A percentile compares a stretch with the other conserved stretches of the same genome.
phyloP scores from a whole-genome alignment of 805 yeast species.

The Kodamaea restingae region DNA sequence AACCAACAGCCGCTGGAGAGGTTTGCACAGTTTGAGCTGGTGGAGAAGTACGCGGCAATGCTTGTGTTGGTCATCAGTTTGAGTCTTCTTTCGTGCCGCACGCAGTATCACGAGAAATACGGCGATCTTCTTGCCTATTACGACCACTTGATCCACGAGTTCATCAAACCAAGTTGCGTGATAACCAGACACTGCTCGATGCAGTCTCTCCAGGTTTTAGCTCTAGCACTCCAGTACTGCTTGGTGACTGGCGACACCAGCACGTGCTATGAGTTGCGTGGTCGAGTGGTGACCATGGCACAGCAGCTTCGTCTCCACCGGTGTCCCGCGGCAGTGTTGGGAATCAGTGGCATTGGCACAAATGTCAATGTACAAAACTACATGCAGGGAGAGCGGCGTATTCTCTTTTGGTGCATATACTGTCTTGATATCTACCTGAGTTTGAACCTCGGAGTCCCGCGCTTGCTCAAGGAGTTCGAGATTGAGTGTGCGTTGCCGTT shows the following conservation, averaged over 20 bases:
- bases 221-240: slow-evolving; percentile 68
- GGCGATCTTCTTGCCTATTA: slow-evolving; percentile 40
- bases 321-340: slow-evolving; percentile 81
- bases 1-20: too few species aligned
- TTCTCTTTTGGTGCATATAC: slow-evolving; percentile 81
- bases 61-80: slow-evolving; percentile 47
- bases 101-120: slow-evolving; percentile 21
- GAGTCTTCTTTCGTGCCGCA: slow-evolving; percentile 43
- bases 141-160: slow-evolving; percentile 58
- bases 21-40: slow-evolving; percentile 24
- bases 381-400: slow-evolving; percentile 79
- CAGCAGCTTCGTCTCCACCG: slow-evolving; percentile 82
- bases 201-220: slow-evolving; percentile 63
- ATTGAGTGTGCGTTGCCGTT: slow-evolving; percentile 85
- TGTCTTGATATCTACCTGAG: slow-evolving; percentile 72
- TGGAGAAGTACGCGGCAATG: slow-evolving; percentile 56
- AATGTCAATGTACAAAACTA: slow-evolving; percentile 47
- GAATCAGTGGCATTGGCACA: slow-evolving; percentile 38
- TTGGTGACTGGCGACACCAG: slow-evolving; percentile 68
- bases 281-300: slow-evolving; percentile 74
- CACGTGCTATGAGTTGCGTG: slow-evolving; percentile 71
- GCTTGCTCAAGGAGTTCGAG: slow-evolving; percentile 73
- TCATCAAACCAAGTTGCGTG: slow-evolving; percentile 56
- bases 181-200: slow-evolving; percentile 56
- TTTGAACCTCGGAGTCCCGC: slow-evolving; percentile 76